Evolutionary conservation across 108 stramenopile genomes (phyloP), one percentile per base, ranked within the genome.

Genomic region (Cylindrotheca fusiformis): DNA sequence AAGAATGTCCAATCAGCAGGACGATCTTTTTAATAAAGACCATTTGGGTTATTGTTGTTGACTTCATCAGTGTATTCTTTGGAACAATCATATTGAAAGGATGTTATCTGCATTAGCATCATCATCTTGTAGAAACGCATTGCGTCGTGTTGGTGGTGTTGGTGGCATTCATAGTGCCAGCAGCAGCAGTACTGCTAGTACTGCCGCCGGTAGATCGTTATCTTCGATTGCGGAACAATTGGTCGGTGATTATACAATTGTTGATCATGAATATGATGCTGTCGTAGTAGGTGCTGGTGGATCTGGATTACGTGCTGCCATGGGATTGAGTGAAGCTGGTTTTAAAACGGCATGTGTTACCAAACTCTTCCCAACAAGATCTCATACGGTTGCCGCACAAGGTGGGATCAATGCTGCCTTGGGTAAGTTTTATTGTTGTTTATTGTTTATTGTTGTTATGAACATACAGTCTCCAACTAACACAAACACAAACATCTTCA

Each of bases 391-490:
- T 36, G 99, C 99, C 29, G 99, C 99, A 19, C 99, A 99, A 79
- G 99, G 99, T 26, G 99, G 99, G n/a, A 95, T 99, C 73, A 99
- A 99, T 75, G 99, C 99, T 18, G 99, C 99, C 5, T 77, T 99
- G 29, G 99, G 97, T 41, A 29, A 27, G 69, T 62, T 3, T 14
- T 2, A 58, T 36, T 58, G 32, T 33, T 19, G 10, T 41, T 41
- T 6, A 41, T 41, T 41, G 36, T 14, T 10, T 6, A 41, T 41
- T 41, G 36, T 10, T 24, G 51, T 17, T 18, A 24, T 52, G 18
- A 5, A 6, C 12, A 18, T 52, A 24, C 54, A 18, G 24, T 27
- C 36, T 10, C 36, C 6, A 6, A 41, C 36, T 10, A 6, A 41
- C 36, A 41, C 36, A 41, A 6, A 41, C 36, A 41, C 36, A 41